Evolutionary conservation across 1,139 yeast species (phyloP), one percentile per base, ranked within the genome.

Genomic region (Pichia kudriavzevii): DNA sequence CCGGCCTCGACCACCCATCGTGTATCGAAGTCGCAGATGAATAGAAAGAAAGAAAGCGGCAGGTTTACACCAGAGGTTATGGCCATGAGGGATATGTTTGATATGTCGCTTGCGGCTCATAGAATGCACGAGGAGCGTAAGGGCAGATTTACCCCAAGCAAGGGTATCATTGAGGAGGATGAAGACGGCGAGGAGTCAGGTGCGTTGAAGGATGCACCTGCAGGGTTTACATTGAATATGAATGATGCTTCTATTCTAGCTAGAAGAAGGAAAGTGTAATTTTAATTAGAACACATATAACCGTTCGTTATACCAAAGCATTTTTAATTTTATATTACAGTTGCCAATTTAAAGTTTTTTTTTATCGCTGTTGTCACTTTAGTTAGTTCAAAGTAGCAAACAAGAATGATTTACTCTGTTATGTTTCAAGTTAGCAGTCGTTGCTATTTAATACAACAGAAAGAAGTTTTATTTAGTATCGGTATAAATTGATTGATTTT

Each of bases 41-140:
- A 14, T 7, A 23, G 22, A 11, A 21, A 26, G 7, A 20, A 19
- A 4, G 30, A 39, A 47, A 50, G 48, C 9, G 51, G 56, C 2
- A 30, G 70, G 45, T 80, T 79, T 49, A 79, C 95, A 1, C 96
- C 96, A 5, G 95, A 93, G 6, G 93, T 93, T 0, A 84, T 80
- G 36, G 94, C 94, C 0, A 72, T 91, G 66, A 79, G 87, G 49
- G 98, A 91, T 52, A 96, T 95, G 8, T 88, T 88, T 60, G 98
- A 91, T 54, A 82, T 91, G 12, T 80, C 95, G 14, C 79, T 93
- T 40, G 96, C 96, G 0, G 94, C 91, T 7, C 95, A 87, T 55
- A 77, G 98, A 58, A 75, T 76, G 67, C 95, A 88, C 26, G 95
- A 84, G 60, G 96, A 85, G 53, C 79, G 79, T 17, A 22, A 16